Evolutionary conservation across 768 basidiomycete species (phyloP), one percentile per base, ranked within the genome.

Genomic region (Podaxis sp.): DNA sequence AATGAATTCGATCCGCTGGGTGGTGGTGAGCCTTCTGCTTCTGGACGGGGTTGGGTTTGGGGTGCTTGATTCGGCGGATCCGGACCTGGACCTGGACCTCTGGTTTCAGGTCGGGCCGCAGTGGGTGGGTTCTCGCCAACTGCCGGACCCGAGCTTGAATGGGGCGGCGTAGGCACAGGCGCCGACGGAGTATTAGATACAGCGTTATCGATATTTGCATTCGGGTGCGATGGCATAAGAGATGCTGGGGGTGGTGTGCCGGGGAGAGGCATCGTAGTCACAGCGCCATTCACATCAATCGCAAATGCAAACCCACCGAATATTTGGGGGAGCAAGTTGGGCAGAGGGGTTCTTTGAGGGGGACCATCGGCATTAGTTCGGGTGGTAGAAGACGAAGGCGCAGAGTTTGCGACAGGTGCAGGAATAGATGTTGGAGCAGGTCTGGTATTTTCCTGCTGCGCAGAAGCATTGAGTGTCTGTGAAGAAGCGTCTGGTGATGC

Each of bases 391-490:
- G 27, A 5, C 2, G 33, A 29, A 51, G 51, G 17, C 1, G 46
- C 19, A n/a, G 56, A 4, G 24, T 19, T 37, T 12, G 60, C 8
- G 19, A n/a, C 3, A 33, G 57, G 43, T 27, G 60, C 33, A 6
- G 65, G 49, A 17, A 29, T 22, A 38, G 60, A 2, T 27, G 65
- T 5, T 22, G 56, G 40, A 13, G 15, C 57, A n/a, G 62, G 11
- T 55, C 63, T 17, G 7, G 54, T 24, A 40, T 61, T 24, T 43
- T 37, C 17, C 29, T 56, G 33, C 33, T 9, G 53, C n/a, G 43
- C 7, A 46, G n/a, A n/a, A 46, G 15, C 0, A 46, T 46, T 46
- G 22, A 22, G n/a, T 19, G 43, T 7, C 5, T 55, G 53, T 40
- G 51, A 61, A 40, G 53, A 46, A 11, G 9, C 3, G 33, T 33